Base-by-base conservation (phyloP, 306 rosid genomes). In the Dalbergia oliveri region DNA sequence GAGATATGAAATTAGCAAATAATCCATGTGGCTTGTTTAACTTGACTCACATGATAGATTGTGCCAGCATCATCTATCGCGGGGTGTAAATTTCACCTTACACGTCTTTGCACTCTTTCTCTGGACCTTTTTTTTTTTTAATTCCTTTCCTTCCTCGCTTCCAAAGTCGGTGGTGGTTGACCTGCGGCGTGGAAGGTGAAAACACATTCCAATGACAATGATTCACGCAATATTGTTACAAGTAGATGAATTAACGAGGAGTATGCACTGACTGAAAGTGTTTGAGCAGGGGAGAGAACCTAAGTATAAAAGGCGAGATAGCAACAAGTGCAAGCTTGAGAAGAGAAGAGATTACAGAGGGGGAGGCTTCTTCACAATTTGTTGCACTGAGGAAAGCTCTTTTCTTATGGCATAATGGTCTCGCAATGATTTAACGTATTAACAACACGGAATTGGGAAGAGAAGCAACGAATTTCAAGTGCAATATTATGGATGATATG, bases 241-340 rank as follows among this genome's bases (percentile, higher is more conserved):
- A 61, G 14, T 7, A 66, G 76, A 31, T 65, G 58, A 79, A 60
- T 50, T 79, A 16, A 66, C 9, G 21, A 66, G 76, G 64, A 37
- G 68, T 44, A 31, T 64, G 83, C n/a, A 78, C 13, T 73, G 66
- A 73, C 37, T 51, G 54, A 16, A 59, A 31, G 41, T 39, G 54
- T 79, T 54, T 78, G 69, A 61, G 62, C 92, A 95, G 99, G 93
- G 69, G 13, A 49, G 77, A 84, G 49, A 60, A 53, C 64, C 75
- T 8, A 73, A 58, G 72, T 60, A 70, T 83, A 76, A 84, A 89
- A 72, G 31, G 87, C 3, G 96, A 93, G 79, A 79, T 78, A 67
- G 69, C 37, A 39, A 50, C 84, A 21, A 67, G 83, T 63, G 71
- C 87, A 75, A 91, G 91, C 80, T 79, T 73, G 59, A 79, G 77